These are phyloP conservation scores for Plenodomus tracheiphilus DNA, from an alignment of 2,329 filamentous ascomycete species.

Conservation along the genomic window DNA sequence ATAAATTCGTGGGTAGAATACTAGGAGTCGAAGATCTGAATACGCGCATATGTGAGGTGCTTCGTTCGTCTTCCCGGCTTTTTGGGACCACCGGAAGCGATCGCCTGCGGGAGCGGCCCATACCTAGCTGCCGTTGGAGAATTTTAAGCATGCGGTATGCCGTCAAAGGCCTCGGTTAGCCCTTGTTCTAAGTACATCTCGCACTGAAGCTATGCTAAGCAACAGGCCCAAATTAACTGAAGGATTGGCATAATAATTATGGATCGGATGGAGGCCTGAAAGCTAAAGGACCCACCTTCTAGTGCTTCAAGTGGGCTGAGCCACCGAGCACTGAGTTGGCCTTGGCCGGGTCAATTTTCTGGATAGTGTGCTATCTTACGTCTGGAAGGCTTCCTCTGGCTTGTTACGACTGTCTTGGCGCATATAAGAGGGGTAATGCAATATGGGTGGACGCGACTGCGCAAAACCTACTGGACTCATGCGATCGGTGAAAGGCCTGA, in stretches of 20 bases:
- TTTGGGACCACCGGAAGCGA: neutral
- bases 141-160: neutral
- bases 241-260: neutral
- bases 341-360: neutral
- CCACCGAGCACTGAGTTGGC: neutral
- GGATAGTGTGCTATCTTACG: no score
- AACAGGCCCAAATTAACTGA: neutral
- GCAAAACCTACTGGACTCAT: no score
- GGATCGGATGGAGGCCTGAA: neutral
- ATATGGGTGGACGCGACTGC: no score
- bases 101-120: neutral
- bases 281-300: neutral
- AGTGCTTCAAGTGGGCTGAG: neutral
- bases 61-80: neutral
- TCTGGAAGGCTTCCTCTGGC: no score
- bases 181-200: neutral
- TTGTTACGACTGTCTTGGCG: no score
- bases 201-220: neutral
- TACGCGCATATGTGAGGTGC: neutral
- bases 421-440: no score
- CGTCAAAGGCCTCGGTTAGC: neutral
- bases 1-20: neutral
- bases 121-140: neutral
- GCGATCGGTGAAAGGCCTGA: no score
- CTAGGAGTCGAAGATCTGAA: neutral